A percentile compares a stretch with the other conserved stretches of the same genome.
Evolutionary conservation across 345 rosid species (phyloP).

Genomic region (Sisymbrium altissimum): DNA sequence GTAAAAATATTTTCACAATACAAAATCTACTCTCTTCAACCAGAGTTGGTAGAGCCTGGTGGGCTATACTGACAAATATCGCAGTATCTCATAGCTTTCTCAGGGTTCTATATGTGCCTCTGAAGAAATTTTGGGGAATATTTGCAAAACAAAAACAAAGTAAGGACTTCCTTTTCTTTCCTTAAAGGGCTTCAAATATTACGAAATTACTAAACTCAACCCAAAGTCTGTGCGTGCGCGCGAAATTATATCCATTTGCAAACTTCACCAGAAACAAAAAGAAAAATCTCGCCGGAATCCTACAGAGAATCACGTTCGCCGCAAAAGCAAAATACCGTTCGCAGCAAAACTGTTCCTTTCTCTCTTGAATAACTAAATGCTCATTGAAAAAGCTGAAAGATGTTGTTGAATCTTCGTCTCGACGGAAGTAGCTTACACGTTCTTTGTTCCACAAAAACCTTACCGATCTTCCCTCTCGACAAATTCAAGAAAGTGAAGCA

Average conservation of each 20-base stretch:
- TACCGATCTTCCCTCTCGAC: slow-evolving; percentile 43
- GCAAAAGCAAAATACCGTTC: background rate
- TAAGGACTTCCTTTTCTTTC: too few relatives aligned
- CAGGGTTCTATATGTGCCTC: too few relatives aligned
- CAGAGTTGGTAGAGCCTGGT: too few relatives aligned
- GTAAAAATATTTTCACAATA: too few relatives aligned
- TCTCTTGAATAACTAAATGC: slow-evolving; percentile 7
- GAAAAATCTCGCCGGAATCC: background rate
- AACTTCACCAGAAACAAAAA: background rate
- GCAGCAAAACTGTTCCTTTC: background rate
- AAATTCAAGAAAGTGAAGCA: slow-evolving; percentile 35
- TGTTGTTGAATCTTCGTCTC: slow-evolving; percentile 56
- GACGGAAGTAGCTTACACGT: slow-evolving; percentile 47
- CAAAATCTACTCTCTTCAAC: too few relatives aligned
- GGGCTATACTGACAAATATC: too few relatives aligned
- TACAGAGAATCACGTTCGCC: background rate
- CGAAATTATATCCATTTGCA: slow-evolving; percentile 20
- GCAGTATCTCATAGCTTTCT: too few relatives aligned
- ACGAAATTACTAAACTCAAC: background rate
- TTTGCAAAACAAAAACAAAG: too few relatives aligned
- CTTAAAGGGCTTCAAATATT: slow-evolving; percentile 47
- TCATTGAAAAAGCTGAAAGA: slow-evolving; percentile 20
- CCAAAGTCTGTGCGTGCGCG: slow-evolving; percentile 6
- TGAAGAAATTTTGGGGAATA: too few relatives aligned
- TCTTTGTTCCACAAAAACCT: slow-evolving; percentile 42